Conservation (phyloP, 441 rosid genomes). For the Adansonia rubrostipa region DNA sequence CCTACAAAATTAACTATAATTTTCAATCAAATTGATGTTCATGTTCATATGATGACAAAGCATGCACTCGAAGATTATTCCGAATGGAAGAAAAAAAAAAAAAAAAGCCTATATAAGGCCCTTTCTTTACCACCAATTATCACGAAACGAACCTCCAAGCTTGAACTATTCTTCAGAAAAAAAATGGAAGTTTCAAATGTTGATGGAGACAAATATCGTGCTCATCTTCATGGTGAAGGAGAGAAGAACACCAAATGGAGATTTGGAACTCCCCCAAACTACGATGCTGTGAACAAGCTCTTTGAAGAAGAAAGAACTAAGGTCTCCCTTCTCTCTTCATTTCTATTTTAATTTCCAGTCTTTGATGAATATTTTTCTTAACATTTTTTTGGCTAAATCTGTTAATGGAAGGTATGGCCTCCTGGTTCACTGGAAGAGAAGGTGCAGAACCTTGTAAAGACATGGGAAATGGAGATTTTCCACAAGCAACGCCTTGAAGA, state of each 20-base stretch:
- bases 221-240: background rate
- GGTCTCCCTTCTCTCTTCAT: constrained; percentile 28
- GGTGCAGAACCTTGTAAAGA: constrained; percentile 62
- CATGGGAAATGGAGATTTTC: constrained; percentile 72
- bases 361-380: background rate
- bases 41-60: background rate
- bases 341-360: too few species aligned
- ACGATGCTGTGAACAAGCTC: constrained; percentile 52
- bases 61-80: background rate
- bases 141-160: background rate
- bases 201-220: background rate
- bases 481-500: constrained; percentile 52
- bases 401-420: constrained; percentile 52
- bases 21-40: too few species aligned
- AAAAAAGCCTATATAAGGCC: background rate
- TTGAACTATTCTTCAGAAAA: background rate
- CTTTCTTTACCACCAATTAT: background rate
- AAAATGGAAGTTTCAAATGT: background rate
- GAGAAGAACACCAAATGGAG: constrained; percentile 50
- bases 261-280: constrained; percentile 50
- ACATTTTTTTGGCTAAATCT: background rate
- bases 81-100: background rate
- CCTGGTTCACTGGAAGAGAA: constrained; percentile 21
- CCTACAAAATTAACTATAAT: too few species aligned
- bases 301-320: constrained; percentile 60